Evolutionary conservation across 257 asterid species (phyloP), one percentile per base, ranked within the genome.

Genomic region (Echium plantagineum): DNA sequence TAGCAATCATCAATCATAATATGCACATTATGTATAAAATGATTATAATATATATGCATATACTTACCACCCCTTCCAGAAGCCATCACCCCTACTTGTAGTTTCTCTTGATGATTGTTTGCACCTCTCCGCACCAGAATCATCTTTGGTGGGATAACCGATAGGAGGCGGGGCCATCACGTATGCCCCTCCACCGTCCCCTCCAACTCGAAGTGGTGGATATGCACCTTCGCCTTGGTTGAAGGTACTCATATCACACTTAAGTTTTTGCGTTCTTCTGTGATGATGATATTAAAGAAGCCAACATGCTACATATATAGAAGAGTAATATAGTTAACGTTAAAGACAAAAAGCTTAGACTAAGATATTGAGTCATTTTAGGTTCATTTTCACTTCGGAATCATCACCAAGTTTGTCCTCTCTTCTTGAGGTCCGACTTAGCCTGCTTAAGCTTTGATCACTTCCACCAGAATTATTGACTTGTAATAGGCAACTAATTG

Each of bases 131-230:
- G 64, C 66, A 47, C 56, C 16, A 38, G 20, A 16, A 10, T 61
- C 71, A 16, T 80, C 86, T 64, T 63, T 75, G 0, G 75, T 70
- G 0, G 90, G 90, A 63, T 80, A 83, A 13, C 90, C 90, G 6
- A 77, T 69, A 1, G 90, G 90, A 0, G 84, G 84, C 0, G 90
- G 86, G 5, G 78, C 81, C 78, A 57, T 66, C 15, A 77, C 82
- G 35, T 71, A 71, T 21, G 65, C 67, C 15, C 77, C 69, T 5
- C 72, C 55, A 0, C 73, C 63, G 42, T 69, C 66, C 17, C 79
- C 71, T 35, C 12, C 46, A 61, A 76, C 54, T 6, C 77, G 77
- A 3, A 76, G 74, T 19, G 65, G 31, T 54, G 78, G 75, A 66
- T 71, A 65, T n/a, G 74, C 69, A 35, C 9, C 83, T 72, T 72